Evolutionary conservation across 148 eudicot species (phyloP), one percentile per base, ranked within the genome.

Genomic region (Silene latifolia): DNA sequence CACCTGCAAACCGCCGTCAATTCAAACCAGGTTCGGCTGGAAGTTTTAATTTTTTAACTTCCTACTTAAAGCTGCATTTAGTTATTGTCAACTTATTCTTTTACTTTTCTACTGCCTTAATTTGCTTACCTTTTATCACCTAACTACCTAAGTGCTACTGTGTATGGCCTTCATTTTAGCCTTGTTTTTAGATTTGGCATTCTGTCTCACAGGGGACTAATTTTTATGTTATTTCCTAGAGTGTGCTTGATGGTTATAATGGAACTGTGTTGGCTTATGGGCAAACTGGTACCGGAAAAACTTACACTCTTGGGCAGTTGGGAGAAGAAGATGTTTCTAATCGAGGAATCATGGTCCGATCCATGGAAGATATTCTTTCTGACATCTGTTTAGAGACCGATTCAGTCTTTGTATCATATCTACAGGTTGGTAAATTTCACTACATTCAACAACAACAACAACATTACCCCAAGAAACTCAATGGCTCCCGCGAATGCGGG

Each of bases 201-300:
- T 62, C 11, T 76, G 39, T 71, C 60, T 59, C 74, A 11, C 48
- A 62, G 59, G 20, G 56, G 44, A 59, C 78, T 83, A 72, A 78
- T 56, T 21, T 60, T 67, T 39, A 46, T 69, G 57, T 77, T 29
- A 60, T 72, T 59, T 76, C 61, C 73, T 74, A 96, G 99, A 96
- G 99, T 82, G 99, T 96, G 66, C 84, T 96, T 72, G 97, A 88
- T 65, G 99, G 99, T 74, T 96, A 96, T 85, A 96, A 96, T 82
- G 99, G 99, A 82, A 96, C 99, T 35, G 93, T 96, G 71, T 88
- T 96, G 91, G 99, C 98, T 62, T 96, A 96, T 86, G 99, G 99
- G 69, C 99, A 96, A 82, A 96, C 99, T 18, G 99, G 99, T 67
- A 96, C 99, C 0, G 99, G 99, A 57, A 96, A 96, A 82, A 96